Conservation (phyloP, 192 early-diverging fungal species). For the Entomortierella chlamydospora region DNA sequence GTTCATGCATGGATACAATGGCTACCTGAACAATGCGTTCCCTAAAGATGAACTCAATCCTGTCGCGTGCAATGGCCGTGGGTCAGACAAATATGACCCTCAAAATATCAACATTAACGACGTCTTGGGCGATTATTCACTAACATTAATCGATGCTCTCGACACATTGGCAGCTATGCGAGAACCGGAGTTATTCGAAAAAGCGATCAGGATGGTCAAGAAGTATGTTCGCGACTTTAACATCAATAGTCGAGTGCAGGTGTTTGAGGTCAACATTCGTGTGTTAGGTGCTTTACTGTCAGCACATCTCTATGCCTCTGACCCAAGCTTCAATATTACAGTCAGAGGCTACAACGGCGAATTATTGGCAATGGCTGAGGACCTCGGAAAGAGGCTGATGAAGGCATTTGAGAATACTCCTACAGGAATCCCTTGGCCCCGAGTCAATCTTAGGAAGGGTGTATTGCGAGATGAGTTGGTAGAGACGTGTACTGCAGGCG, state of each 20-base stretch:
- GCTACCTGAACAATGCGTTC: slow-evolving; percentile 87
- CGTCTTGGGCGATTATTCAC: slow-evolving; percentile 92
- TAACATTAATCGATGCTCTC: slow-evolving; percentile 94
- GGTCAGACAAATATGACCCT: slow-evolving; percentile 72
- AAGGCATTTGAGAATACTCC: slow-evolving; percentile 88
- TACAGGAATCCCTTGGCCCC: slow-evolving; percentile 85
- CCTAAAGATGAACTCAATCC: slow-evolving; percentile 95
- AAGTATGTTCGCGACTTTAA: slow-evolving; percentile 81
- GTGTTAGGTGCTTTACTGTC: slow-evolving; percentile 90
- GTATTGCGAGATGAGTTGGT: slow-evolving; percentile 73
- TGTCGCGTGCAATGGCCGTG: slow-evolving; percentile 80
- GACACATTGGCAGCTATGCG: slow-evolving; percentile 81
- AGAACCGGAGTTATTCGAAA: slow-evolving; percentile 20
- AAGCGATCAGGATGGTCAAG: slow-evolving; percentile 66
- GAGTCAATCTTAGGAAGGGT: slow-evolving; percentile 84
- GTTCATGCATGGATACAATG: slow-evolving; percentile 83
- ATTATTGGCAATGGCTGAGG: slow-evolving; percentile 80
- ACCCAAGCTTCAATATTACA: slow-evolving; percentile 64
- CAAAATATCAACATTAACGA: slow-evolving; percentile 82
- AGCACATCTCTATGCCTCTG: slow-evolving; percentile 87
- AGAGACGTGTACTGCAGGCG: slow-evolving; percentile 87
- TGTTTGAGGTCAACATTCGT: slow-evolving; percentile 96
- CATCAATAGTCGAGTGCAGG: slow-evolving; percentile 89
- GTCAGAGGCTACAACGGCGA: slow-evolving; percentile 83
- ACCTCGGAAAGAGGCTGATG: slow-evolving; percentile 85